Conservation (phyloP, 2,329 filamentous ascomycete species). For the Colletotrichum sidae region DNA sequence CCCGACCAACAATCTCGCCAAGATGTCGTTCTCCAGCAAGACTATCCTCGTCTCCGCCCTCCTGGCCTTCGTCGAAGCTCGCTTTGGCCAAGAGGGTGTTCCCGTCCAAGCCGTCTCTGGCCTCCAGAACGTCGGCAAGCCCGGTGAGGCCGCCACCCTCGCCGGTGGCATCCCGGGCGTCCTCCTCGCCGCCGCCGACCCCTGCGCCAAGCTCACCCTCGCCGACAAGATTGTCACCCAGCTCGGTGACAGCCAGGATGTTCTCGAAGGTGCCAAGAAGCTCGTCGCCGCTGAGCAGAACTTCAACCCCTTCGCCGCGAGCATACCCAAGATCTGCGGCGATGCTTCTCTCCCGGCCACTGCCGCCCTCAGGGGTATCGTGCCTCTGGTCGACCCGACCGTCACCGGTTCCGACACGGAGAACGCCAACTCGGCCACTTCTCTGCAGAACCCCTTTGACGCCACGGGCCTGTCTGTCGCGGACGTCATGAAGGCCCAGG, state of each 20-base stretch:
- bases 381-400: slow-evolving; percentile 74
- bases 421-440: slow-evolving; percentile 69
- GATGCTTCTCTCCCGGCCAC: slow-evolving; percentile 73
- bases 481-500: slow-evolving; percentile 70
- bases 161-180: slow-evolving; percentile 71
- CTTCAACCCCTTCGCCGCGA: slow-evolving; percentile 75
- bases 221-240: slow-evolving; percentile 73
- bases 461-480: slow-evolving; percentile 74
- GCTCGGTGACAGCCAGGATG: slow-evolving; percentile 69
- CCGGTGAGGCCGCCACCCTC: slow-evolving; percentile 73
- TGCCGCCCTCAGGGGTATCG: slow-evolving; percentile 71
- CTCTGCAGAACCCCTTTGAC: slow-evolving; percentile 64
- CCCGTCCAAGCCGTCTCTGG: slow-evolving; percentile 66
- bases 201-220: slow-evolving; percentile 74
- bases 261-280: slow-evolving; percentile 70
- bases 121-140: slow-evolving; percentile 64
- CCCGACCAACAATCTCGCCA: slow-evolving; percentile 36
- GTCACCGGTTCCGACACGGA: slow-evolving; percentile 67
- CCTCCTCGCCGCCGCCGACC: slow-evolving; percentile 72
- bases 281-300: slow-evolving; percentile 78
- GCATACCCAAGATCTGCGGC: slow-evolving; percentile 71
- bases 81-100: slow-evolving; percentile 73
- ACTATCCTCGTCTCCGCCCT: slow-evolving; percentile 53
- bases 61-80: slow-evolving; percentile 59
- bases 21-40: slow-evolving; percentile 58